phyloP scores from a whole-genome alignment of 805 yeast species.

The Komagataella pseudopastoris region DNA sequence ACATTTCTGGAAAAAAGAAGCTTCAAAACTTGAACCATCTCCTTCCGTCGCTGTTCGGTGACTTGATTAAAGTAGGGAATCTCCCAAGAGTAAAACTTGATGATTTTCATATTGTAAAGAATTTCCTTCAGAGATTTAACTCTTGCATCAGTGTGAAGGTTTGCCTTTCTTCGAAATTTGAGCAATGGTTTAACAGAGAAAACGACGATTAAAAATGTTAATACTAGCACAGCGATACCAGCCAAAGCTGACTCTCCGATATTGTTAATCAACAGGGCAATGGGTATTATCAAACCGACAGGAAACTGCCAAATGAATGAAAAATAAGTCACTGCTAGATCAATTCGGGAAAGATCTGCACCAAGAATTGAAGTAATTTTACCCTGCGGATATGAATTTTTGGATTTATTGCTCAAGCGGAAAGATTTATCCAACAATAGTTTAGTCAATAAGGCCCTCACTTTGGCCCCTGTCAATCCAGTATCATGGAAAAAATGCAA shows the following conservation, averaged over 20 bases:
- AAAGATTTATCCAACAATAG: constrained; percentile 57
- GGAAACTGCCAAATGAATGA: constrained; percentile 55
- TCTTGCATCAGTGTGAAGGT: constrained; percentile 58
- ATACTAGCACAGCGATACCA: constrained; percentile 46
- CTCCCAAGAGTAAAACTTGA: constrained; percentile 89
- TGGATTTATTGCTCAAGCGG: constrained; percentile 43
- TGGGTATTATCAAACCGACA: constrained; percentile 42
- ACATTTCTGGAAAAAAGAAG: constrained; percentile 55
- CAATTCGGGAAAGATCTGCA: constrained; percentile 70
- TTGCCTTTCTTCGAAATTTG: constrained; percentile 38
- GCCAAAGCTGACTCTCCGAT: constrained; percentile 64
- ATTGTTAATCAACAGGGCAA: constrained; percentile 52
- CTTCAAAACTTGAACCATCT: constrained; percentile 41
- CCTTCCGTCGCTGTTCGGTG: constrained; percentile 40
- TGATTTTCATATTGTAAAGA: constrained; percentile 61
- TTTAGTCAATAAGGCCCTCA: constrained; percentile 55
- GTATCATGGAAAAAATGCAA: constrained; percentile 53
- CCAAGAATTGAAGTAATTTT: constrained; percentile 68
- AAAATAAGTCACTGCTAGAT: constrained; percentile 56
- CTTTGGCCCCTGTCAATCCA: constrained; percentile 53
- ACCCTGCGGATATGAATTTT: constrained; percentile 53
- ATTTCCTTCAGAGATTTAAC: constrained; percentile 70
- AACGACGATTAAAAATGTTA: constrained; percentile 34
- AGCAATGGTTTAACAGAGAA: constrained; percentile 35
- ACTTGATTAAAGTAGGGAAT: constrained; percentile 52